Conservation (phyloP, 2,329 filamentous ascomycete genomes). For the Zopfia rhizophila region DNA sequence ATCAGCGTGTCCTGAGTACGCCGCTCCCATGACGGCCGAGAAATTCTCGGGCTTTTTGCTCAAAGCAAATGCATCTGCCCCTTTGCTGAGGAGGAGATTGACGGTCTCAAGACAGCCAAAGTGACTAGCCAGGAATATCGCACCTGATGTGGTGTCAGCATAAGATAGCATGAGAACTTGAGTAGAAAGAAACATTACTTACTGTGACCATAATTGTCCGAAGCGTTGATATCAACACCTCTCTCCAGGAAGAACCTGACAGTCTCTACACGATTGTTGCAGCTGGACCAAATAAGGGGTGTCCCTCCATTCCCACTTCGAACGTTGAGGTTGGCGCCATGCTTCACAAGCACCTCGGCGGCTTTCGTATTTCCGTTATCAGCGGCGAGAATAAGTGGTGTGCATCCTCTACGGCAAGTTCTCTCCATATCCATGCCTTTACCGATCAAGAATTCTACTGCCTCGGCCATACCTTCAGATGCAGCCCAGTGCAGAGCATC, state of each 20-base stretch:
- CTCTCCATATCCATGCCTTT: slow-evolving; percentile 28
- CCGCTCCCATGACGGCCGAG: slow-evolving; percentile 30
- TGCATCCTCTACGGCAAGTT: slow-evolving; percentile 24
- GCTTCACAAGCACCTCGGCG: slow-evolving; percentile 27
- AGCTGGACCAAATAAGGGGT: slow-evolving; percentile 28
- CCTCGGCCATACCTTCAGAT: slow-evolving; percentile 20
- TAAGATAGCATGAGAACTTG: not conserved
- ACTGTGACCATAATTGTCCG: slow-evolving; percentile 23
- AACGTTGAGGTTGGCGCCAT: slow-evolving; percentile 29
- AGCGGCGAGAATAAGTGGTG: slow-evolving; percentile 33
- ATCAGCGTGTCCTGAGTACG: slow-evolving; percentile 14
- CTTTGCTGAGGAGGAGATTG: slow-evolving; percentile 27
- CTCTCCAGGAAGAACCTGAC: slow-evolving; percentile 27
- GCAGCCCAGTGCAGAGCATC: slow-evolving; percentile 35
- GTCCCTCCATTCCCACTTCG: slow-evolving; percentile 24
- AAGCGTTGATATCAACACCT: slow-evolving; percentile 23
- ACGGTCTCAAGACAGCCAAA: slow-evolving; percentile 25
- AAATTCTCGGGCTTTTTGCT: slow-evolving; percentile 15
- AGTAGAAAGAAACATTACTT: slow-evolving; percentile 9
- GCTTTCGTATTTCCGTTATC: slow-evolving; percentile 23
- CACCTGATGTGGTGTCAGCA: slow-evolving; percentile 17
- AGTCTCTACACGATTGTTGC: slow-evolving; percentile 21
- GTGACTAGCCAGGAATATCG: slow-evolving; percentile 26
- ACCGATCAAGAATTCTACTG: slow-evolving; percentile 27
- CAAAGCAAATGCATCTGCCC: slow-evolving; percentile 26